These are phyloP conservation scores for Fusarium cyanostomum DNA, from an alignment of 2,329 filamentous ascomycete species.

Conservation along the genomic window DNA sequence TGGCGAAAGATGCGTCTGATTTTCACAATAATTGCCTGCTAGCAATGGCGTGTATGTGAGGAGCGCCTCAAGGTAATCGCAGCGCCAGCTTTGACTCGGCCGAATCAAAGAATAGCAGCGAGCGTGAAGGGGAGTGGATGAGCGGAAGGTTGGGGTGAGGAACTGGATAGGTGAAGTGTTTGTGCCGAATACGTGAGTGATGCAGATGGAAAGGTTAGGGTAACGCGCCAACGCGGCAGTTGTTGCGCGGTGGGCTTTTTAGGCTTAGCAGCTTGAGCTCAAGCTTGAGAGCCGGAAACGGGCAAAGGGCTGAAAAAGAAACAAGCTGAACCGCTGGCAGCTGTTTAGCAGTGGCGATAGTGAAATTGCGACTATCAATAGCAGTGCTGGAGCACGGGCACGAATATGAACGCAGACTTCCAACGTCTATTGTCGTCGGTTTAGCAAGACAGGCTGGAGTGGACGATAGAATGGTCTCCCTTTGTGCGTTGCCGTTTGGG, in stretches of 20 bases:
- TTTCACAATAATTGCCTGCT: slow-evolving; percentile 3
- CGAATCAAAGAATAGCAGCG: background rate
- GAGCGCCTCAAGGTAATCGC: background rate
- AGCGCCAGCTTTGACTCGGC: slow-evolving; percentile 5
- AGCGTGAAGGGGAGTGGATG: background rate
- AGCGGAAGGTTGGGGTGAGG: background rate
- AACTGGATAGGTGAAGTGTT: background rate
- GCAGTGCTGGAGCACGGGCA: background rate
- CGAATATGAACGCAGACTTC: background rate
- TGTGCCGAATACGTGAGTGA: slow-evolving; percentile 1
- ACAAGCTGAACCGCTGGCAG: slow-evolving; percentile 12
- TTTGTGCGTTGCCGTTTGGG: slow-evolving; percentile 31
- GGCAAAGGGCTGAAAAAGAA: slow-evolving; percentile 7
- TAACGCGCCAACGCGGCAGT: slow-evolving; percentile 9
- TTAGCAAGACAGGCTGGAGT: slow-evolving; percentile 8
- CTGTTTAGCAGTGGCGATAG: slow-evolving; percentile 1
- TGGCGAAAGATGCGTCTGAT: slow-evolving; percentile 10
- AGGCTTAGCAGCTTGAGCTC: slow-evolving; percentile 7
- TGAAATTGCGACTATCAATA: background rate
- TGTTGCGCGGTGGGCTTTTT: slow-evolving; percentile 15
- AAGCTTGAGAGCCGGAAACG: background rate
- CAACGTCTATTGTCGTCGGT: slow-evolving; percentile 1
- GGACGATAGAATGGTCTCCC: slow-evolving; percentile 5
- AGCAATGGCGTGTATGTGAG: slow-evolving; percentile 8
- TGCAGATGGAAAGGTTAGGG: slow-evolving; percentile 2